Base-by-base conservation (phyloP, 2,329 filamentous ascomycete genomes). In the Thelonectria blattea region DNA sequence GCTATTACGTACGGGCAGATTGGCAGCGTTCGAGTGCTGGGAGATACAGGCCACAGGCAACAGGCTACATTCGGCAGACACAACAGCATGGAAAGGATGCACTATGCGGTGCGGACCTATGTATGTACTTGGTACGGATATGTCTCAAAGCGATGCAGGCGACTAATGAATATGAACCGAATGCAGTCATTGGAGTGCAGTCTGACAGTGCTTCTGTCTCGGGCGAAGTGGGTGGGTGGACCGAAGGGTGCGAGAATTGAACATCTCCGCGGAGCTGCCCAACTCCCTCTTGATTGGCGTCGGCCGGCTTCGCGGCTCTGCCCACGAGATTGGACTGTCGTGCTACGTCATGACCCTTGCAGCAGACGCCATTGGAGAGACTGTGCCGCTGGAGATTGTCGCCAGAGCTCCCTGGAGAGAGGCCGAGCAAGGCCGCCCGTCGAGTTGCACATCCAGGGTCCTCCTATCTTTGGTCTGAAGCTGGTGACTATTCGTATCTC, bases 341-440 rank as follows among this genome's bases (percentile, higher is more conserved):
- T 56, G 18, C 53, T 52, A 61, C 58, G 58, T 57, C 58, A 61
- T 61, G 52, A 50, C 58, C 58, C 58, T 55, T 61, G 58, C 58
- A 56, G 51, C 30, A 45, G 39, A 47, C 32, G 34, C 34, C 46
- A 53, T 51, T 3, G n/a, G n/a, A 7, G 11, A 18, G 32, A 10
- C 20, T 34, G 55, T 24, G 20, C 37, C 30, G 15, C 43, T n/a
- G 18, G 37, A n/a, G 10, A 10, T 50, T 10, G 27, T 34, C 6
- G 22, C 22, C 22, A 45, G 42, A 20, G 42, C 18, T 42, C 17
- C 8, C n/a, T n/a, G n/a, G n/a, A 14, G 14, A 14, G 7, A n/a
- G 15, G 34, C 39, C 9, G 3, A 20, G 14, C 15, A 10, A 9
- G 39, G 39, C 11, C 17, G n/a, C 17, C n/a, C 11, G 17, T 27